A percentile compares a stretch with the other conserved stretches of the same genome.
phyloP scores from a whole-genome alignment of 768 basidiomycete species.

The Chlorophyllum brunneum region DNA sequence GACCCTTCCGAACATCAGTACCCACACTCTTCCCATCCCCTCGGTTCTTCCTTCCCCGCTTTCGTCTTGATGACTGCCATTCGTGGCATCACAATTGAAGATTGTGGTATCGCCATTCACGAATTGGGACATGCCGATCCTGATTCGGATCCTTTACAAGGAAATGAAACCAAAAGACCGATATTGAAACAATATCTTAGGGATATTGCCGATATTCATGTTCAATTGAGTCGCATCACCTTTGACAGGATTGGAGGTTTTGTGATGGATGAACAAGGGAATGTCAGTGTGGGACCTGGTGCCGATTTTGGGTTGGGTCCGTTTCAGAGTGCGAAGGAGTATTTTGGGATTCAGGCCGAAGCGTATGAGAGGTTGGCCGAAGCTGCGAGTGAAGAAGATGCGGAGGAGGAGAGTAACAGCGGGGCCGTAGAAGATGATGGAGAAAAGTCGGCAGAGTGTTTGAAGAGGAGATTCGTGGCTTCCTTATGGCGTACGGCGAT shows the following conservation, averaged over 20 bases:
- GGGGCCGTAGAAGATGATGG: constrained; percentile 3
- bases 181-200: constrained; percentile 35
- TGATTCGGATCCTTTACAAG: constrained; percentile 25
- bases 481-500: constrained; percentile 37
- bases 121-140: constrained; percentile 24
- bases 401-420: constrained; percentile 17
- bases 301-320: constrained; percentile 41
- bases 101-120: constrained; percentile 34
- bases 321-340: constrained; percentile 35
- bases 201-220: constrained; percentile 38
- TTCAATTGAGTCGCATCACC: constrained; percentile 35
- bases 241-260: constrained; percentile 38
- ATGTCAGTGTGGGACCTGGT: constrained; percentile 34
- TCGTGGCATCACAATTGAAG: constrained; percentile 36
- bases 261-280: constrained; percentile 28
- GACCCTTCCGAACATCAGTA: constrained; percentile 16
- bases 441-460: constrained; percentile 21
- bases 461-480: constrained; percentile 35
- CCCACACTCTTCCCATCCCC: constrained; percentile 23
- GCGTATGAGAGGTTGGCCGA: constrained; percentile 36
- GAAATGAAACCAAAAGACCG: constrained; percentile 30
- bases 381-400: constrained; percentile 27
- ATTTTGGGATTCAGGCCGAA: constrained; percentile 35
- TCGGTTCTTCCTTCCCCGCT: constrained; percentile 34
- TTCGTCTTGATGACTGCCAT: constrained; percentile 41